Base-by-base conservation (phyloP, 1,284 basidiomycete genomes). In the Dichomitus squalens region DNA sequence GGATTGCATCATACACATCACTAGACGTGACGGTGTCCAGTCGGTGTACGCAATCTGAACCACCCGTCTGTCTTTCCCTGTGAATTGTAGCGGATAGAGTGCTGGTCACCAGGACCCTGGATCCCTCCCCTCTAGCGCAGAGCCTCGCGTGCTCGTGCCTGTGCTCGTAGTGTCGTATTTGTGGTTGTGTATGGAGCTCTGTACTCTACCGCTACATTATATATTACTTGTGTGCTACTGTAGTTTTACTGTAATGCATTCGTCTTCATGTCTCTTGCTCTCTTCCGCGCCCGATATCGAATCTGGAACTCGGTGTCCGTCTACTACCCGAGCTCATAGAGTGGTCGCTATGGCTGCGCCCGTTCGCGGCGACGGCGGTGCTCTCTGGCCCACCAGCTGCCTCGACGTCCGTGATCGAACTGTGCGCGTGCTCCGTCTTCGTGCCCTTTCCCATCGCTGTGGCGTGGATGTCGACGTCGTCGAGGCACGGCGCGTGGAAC, bases 401-500 rank as follows among this genome's bases (percentile, higher is more conserved):
- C 31, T 33, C 31, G 31, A 33, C 31, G 31, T 33, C 31, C 7
- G 7, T 33, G 31, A 33, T 6, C 31, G 31, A 12, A 12, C 31
- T 7, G 31, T 12, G 7, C 31, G 47, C 29, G 18, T 39, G 44
- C 46, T 29, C 21, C 16, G 49, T 31, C 21, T 55, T 49, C 1
- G 36, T 35, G 34, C 29, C 36, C 36, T 52, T 49, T 46, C 54
- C 55, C 8, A 46, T 14, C 9, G 40, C 41, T 1, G 51, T 57
- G 8, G 54, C 57, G 38, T 43, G 48, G 54, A 59, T 58, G 39
- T 69, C 65, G 20, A 67, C 58, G 39, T 69, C 67, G 49, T 66
- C 66, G 49, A 69, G 48, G 49, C 71, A 76, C 1, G 79, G 77
- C 9, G 77, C 76, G 29, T 68, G 70, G 62, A 81, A 82, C 33